phyloP scores from a whole-genome alignment of 2,329 filamentous ascomycete genomes.

The Phyllosticta citriasiana region DNA sequence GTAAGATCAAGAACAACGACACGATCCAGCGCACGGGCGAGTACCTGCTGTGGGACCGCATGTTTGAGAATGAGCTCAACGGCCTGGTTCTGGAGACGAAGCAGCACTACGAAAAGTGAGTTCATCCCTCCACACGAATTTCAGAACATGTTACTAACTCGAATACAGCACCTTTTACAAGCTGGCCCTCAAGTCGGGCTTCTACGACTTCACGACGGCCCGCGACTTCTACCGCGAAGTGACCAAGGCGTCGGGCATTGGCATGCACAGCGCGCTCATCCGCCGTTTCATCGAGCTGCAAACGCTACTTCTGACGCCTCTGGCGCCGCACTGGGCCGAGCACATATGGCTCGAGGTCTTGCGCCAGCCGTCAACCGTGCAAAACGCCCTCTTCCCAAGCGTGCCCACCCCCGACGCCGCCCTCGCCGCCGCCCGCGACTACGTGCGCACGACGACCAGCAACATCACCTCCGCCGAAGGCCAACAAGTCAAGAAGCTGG shows the following conservation, averaged over 20 bases:
- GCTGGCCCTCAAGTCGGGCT: slow-evolving; percentile 43
- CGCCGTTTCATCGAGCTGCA: slow-evolving; percentile 78
- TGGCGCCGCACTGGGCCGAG: slow-evolving; percentile 90
- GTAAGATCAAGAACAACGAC: slow-evolving; percentile 41
- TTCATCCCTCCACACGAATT: slow-evolving; percentile 1
- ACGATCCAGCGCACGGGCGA: slow-evolving; percentile 56
- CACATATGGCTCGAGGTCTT: slow-evolving; percentile 91
- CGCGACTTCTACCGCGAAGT: slow-evolving; percentile 86
- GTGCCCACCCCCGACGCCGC: slow-evolving; percentile 55
- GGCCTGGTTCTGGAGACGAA: slow-evolving; percentile 66
- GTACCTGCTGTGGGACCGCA: slow-evolving; percentile 68
- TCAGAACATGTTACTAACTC: slow-evolving; percentile 7
- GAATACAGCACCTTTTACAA: slow-evolving; percentile 27
- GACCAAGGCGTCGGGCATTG: slow-evolving; percentile 63
- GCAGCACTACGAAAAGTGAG: slow-evolving; percentile 62
- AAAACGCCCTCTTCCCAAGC: slow-evolving; percentile 66
- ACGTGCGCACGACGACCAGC: slow-evolving; percentile 63
- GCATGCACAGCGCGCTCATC: slow-evolving; percentile 77
- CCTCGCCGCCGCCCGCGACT: slow-evolving; percentile 70
- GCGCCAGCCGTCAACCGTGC: slow-evolving; percentile 63
- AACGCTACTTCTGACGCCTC: slow-evolving; percentile 67
- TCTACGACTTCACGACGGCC: slow-evolving; percentile 84
- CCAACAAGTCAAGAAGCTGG: slow-evolving; percentile 73
- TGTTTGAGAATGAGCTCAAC: slow-evolving; percentile 94
- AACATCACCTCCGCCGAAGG: slow-evolving; percentile 83